phyloP scores from a whole-genome alignment of 2,329 filamentous ascomycete species.

The Didymella arachidicola region DNA sequence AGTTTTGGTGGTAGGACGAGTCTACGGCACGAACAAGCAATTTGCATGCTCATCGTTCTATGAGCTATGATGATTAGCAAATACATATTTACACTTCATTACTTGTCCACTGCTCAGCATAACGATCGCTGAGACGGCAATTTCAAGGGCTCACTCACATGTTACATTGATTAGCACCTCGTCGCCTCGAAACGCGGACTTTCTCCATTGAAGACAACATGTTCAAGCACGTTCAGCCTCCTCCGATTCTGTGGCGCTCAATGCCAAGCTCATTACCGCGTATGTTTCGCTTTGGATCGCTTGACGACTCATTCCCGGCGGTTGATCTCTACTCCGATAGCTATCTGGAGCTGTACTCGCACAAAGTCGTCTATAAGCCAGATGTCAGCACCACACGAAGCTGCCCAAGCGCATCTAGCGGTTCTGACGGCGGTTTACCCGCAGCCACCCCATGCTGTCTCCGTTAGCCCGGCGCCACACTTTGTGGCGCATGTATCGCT shows the following conservation, averaged over 20 bases:
- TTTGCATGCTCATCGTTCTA: constrained; percentile 6
- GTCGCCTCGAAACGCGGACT: no score
- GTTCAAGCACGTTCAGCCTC: not conserved
- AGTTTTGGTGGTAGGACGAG: not conserved
- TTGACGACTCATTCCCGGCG: not conserved
- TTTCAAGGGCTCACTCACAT: not conserved
- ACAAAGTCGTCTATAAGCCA: not conserved
- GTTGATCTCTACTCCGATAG: no score
- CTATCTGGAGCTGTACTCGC: no score
- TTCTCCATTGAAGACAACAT: not conserved
- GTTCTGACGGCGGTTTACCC: constrained; percentile 4
- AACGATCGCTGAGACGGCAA: not conserved
- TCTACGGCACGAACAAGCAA: not conserved
- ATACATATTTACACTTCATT: not conserved
- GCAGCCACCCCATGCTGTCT: constrained; percentile 10
- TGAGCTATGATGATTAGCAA: constrained; percentile 11
- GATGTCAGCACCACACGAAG: not conserved
- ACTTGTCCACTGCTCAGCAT: no score
- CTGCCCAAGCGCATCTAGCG: not conserved
- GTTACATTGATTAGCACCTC: not conserved
- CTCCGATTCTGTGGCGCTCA: not conserved
- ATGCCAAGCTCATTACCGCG: not conserved
- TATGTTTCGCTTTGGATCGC: not conserved
- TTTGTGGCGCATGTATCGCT: not conserved
- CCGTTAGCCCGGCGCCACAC: constrained; percentile 14